Evolutionary conservation across 1,284 basidiomycete genomes (phyloP).

Genomic region (Austroboletus rostrupii): DNA sequence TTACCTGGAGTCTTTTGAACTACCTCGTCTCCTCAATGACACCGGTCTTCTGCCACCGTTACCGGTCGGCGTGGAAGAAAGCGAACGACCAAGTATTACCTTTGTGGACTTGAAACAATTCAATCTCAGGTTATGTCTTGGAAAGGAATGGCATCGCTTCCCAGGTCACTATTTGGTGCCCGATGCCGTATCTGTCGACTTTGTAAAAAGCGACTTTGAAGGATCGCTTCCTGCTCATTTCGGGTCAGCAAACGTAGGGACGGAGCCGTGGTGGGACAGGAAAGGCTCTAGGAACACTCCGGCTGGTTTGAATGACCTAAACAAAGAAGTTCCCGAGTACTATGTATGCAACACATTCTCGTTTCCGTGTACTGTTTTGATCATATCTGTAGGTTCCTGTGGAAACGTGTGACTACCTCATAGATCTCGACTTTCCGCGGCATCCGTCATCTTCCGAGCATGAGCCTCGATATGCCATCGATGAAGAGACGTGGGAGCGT

Average conservation of each 20-base stretch:
- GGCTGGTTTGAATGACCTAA: conserved; percentile 81
- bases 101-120: conserved; percentile 67
- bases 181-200: conserved; percentile 76
- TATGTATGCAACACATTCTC: conserved; percentile 61
- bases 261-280: conserved; percentile 56
- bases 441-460: conserved; percentile 50
- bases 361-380: conserved; percentile 1
- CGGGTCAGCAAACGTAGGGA: conserved; percentile 24
- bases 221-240: conserved; percentile 90
- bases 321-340: conserved; percentile 73
- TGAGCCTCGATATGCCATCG: conserved; percentile 76
- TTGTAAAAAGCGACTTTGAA: conserved; percentile 86
- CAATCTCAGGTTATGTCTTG: conserved; percentile 81
- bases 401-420: conserved; percentile 77
- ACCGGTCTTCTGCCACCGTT: conserved; percentile 59
- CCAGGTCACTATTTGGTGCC: conserved; percentile 89
- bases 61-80: conserved; percentile 38
- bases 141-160: conserved; percentile 96
- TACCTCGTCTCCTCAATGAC: conserved; percentile 76
- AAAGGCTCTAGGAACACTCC: conserved; percentile 65
- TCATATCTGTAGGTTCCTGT: conserved; percentile 56
- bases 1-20: conserved; percentile 73
- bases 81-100: conserved; percentile 63
- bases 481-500: conserved; percentile 69
- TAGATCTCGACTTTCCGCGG: conserved; percentile 81